phyloP scores from a whole-genome alignment of 1,284 basidiomycete species.

The Ustilago shanxiensis region DNA sequence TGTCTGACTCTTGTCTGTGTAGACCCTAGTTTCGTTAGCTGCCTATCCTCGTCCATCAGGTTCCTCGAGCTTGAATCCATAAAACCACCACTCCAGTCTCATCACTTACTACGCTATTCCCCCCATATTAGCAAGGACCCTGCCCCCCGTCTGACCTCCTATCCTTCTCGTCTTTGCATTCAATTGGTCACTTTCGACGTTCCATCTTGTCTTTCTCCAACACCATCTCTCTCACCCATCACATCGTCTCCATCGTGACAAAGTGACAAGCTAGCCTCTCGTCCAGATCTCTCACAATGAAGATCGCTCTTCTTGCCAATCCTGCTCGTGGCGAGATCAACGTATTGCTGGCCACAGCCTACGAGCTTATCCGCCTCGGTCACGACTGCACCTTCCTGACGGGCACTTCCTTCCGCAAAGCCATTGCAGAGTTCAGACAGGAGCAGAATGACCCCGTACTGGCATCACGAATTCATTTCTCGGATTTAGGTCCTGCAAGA shows the following conservation, averaged over 20 bases:
- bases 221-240: background rate
- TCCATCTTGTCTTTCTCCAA: background rate
- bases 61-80: slow-evolving; percentile 1
- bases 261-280: background rate
- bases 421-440: slow-evolving; percentile 25
- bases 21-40: background rate
- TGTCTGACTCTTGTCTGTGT: background rate
- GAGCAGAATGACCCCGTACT: slow-evolving; percentile 23
- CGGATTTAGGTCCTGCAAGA: slow-evolving; percentile 17
- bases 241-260: too few relatives aligned
- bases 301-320: slow-evolving; percentile 45
- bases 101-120: too few relatives aligned
- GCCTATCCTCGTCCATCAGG: background rate
- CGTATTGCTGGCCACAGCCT: slow-evolving; percentile 43
- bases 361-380: slow-evolving; percentile 36
- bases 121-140: background rate
- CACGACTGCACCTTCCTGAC: slow-evolving; percentile 41
- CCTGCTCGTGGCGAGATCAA: slow-evolving; percentile 52
- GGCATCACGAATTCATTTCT: slow-evolving; percentile 30
- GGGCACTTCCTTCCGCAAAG: slow-evolving; percentile 34
- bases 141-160: background rate
- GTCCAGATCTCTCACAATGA: slow-evolving; percentile 20
- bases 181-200: background rate
- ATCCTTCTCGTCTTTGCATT: background rate
- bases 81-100: slow-evolving; percentile 2